Evolutionary conservation across 768 basidiomycete species (phyloP), one percentile per base, ranked within the genome.

Genomic region (Amanita thiersii): DNA sequence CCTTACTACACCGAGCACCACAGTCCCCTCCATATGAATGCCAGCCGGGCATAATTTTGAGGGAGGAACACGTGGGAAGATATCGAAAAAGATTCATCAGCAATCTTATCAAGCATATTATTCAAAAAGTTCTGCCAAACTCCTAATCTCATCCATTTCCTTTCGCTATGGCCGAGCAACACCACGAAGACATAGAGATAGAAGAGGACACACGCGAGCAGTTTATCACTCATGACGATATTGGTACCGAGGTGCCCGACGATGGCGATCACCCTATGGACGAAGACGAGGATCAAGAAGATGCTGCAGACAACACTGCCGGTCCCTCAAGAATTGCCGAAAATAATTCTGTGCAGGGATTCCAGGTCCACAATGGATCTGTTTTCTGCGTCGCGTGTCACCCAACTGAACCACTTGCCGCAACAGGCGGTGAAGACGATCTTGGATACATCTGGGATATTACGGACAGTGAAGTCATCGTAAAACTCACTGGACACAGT

Each of bases 351-450:
- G 65, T 86, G 9, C 83, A 81, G 55, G 69, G 72, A 44, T 91
- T 90, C 56, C 56, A 68, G 11, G 62, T 62, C 5, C 93, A 98
- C 61, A 57, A 59, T 11, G 62, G 72, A 18, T 92, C 94, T 12
- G 86, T 97, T 23, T 99, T 96, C 58, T 63, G 81, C 23, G 69
- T 98, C 28, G 68, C 90, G 3, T 72, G 77, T 24, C 96, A 99
- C 56, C 94, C 96, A 0, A 76, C 75, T 10, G 69, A 81, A 45
- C 77, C 84, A 3, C 69, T 98, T 15, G 92, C 89, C 5, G 83
- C 78, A 15, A 91, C 92, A 1, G 96, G 96, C 19, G 96, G 91
- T 14, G 91, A 96, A 61, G 96, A 98, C 57, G 93, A 98, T 56
- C 59, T 87, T 0, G 96, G 88, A 26, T 98, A 88, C 63, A 75